Percentiles rank a stretch among this genome's conserved stretches.
These are phyloP conservation scores for Yarrowia divulgata DNA, from an alignment of 805 yeast species.

Conservation along the genomic window DNA sequence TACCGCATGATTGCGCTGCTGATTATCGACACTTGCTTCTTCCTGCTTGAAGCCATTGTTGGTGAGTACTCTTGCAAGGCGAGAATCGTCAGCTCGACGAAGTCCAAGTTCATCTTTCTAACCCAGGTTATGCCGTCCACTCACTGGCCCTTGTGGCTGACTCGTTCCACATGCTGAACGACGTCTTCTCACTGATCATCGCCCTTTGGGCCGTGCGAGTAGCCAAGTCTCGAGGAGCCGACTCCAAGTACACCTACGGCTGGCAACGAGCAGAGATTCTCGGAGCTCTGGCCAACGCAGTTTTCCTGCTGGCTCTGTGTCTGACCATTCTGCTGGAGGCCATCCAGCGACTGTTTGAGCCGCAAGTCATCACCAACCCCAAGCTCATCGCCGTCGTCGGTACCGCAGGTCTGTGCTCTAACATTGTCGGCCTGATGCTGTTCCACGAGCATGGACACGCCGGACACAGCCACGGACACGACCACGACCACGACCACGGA, in stretches of 20 bases:
- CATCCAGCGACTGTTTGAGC: constrained; percentile 82
- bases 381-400: constrained; percentile 83
- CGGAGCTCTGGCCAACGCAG: constrained; percentile 94
- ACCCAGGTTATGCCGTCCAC: constrained; percentile 75
- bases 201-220: constrained; percentile 97
- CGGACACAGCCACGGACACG: constrained; percentile 59
- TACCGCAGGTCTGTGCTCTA: constrained; percentile 78
- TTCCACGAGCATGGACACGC: constrained; percentile 87
- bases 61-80: constrained; percentile 53
- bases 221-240: constrained; percentile 80
- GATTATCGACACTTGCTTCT: constrained; percentile 79
- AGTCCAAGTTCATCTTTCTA: no score
- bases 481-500: constrained; percentile 46
- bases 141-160: constrained; percentile 95
- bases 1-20: constrained; percentile 66
- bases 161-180: constrained; percentile 97
- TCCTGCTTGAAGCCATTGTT: constrained; percentile 80
- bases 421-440: constrained; percentile 79
- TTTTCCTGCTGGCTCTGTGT: constrained; percentile 88
- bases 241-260: constrained; percentile 91
- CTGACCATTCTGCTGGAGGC: constrained; percentile 93
- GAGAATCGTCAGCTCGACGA: no score
- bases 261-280: constrained; percentile 98
- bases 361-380: constrained; percentile 83
- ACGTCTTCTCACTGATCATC: constrained; percentile 83